A percentile compares a stretch with the other conserved stretches of the same genome.
phyloP scores from a whole-genome alignment of 2,329 filamentous ascomycete species.

The Plectosphaerella sp. region DNA sequence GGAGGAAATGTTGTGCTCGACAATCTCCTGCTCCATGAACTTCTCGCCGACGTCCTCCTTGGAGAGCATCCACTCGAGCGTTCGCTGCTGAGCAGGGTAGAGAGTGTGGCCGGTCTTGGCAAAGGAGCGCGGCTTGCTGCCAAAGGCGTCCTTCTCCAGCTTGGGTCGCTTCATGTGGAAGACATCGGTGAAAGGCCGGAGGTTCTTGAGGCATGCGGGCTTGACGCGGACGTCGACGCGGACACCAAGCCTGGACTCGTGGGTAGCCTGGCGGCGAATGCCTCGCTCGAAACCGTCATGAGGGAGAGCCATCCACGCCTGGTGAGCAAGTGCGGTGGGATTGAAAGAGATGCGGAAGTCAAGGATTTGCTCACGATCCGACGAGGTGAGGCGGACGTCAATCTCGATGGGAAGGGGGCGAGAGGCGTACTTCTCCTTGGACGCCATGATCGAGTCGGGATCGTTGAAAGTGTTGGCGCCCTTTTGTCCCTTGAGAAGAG shows the following conservation, averaged over 20 bases:
- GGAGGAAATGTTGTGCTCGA: conserved; percentile 27
- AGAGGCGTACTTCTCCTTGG: background rate
- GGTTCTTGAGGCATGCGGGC: conserved; percentile 6
- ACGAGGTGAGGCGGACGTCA: background rate
- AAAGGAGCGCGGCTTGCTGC: conserved; percentile 11
- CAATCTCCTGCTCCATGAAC: conserved; percentile 31
- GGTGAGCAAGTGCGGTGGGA: conserved; percentile 10
- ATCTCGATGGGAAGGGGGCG: conserved; percentile 1
- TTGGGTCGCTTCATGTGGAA: background rate
- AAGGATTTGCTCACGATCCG: background rate
- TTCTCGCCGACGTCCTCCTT: conserved; percentile 10
- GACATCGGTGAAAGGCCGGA: conserved; percentile 24
- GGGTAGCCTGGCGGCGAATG: background rate
- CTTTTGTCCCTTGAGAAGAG: background rate
- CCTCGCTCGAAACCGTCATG: background rate
- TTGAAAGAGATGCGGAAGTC: conserved; percentile 10
- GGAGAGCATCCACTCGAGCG: conserved; percentile 19
- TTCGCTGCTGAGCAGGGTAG: conserved; percentile 14
- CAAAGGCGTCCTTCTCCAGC: background rate
- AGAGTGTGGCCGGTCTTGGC: conserved; percentile 5
- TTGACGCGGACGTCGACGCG: conserved; percentile 3
- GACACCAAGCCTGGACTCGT: background rate
- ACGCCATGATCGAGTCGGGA: background rate
- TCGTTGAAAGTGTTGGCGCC: background rate
- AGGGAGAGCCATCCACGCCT: conserved; percentile 10